Evolutionary conservation across 345 rosid species (phyloP), one percentile per base, ranked within the genome.

Genomic region (Boechera stricta): DNA sequence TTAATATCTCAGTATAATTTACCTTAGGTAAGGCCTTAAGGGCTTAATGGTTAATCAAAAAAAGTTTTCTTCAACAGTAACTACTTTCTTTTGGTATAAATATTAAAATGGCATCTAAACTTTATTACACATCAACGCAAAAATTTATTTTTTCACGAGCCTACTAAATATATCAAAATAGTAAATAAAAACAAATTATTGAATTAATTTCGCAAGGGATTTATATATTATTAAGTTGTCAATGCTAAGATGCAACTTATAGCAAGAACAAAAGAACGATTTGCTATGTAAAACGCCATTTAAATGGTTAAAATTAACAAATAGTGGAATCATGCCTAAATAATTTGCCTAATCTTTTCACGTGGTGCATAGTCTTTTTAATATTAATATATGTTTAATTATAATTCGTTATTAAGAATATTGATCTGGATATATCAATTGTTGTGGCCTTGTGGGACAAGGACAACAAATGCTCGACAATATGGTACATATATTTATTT

Each of bases 241-340:
- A 21, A 21, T 21, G 24, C 24, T 21, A 21, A 21, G 24, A 21
- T 21, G 24, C 24, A 49, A 36, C 29, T 6, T 24, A 38, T 35
- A 38, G 18, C 31, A 31, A 53, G 55, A 53, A 18, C 35, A 31
- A 63, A 29, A 52, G 54, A 45, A 4, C 15, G 28, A n/a, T 21
- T 54, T 42, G 72, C 35, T 44, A 44, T 21, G 36, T 33, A 44
- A 44, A 32, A 33, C 10, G 42, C 29, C 12, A 32, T 57, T 24
- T 13, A 4, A 67, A 32, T 38, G 54, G 4, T 61, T 69, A 69
- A 52, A 61, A 53, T n/a, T 9, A 33, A 53, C 12, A 47, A 35
- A 26, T 62, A 62, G 80, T 69, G 71, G 80, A 77, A 62, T 32
- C 35, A 54, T 54, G 70, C 75, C 75, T 69, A 60, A 76, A 62